Percentiles rank a stretch among this genome's conserved stretches.
Conservation (phyloP, 192 early-diverging fungal genomes). For the Coemansia sp. region DNA sequence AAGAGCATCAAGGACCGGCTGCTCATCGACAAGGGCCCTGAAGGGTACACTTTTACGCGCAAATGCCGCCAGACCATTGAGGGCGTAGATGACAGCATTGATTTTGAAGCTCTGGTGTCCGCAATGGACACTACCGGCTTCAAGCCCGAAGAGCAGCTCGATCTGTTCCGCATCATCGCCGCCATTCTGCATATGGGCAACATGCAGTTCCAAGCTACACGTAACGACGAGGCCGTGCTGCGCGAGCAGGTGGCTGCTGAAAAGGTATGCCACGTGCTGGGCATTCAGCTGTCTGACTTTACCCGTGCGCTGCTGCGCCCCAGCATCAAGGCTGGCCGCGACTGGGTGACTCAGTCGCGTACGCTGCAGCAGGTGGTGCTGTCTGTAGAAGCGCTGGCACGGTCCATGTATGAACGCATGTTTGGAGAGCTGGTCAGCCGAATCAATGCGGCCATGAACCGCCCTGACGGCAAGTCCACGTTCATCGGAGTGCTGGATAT, state of each 20-base stretch:
- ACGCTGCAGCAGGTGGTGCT: constrained; percentile 82
- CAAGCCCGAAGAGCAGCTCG: constrained; percentile 67
- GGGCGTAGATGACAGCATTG: constrained; percentile 85
- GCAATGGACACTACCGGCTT: constrained; percentile 86
- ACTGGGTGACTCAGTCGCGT: constrained; percentile 92
- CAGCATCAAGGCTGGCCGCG: constrained; percentile 88
- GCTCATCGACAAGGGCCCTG: constrained; percentile 70
- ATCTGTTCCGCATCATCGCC: constrained; percentile 81
- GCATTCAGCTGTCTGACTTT: constrained; percentile 85
- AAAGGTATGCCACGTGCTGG: constrained; percentile 91
- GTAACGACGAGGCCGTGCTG: constrained; percentile 86
- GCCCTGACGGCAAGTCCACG: constrained; percentile 66
- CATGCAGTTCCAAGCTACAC: constrained; percentile 72
- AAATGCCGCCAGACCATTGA: constrained; percentile 84
- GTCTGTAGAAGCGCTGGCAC: constrained; percentile 87
- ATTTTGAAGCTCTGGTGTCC: constrained; percentile 70
- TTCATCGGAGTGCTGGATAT: constrained; percentile 99
- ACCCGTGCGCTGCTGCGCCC: constrained; percentile 83
- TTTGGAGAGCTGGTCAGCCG: constrained; percentile 86
- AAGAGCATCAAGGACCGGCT: constrained; percentile 70
- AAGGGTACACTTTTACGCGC: constrained; percentile 82
- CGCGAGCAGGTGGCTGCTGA: constrained; percentile 71
- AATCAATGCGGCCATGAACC: constrained; percentile 72
- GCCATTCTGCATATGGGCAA: constrained; percentile 93
- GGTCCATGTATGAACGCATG: constrained; percentile 93